Base-by-base conservation (phyloP, 495 filamentous ascomycete genomes). In the Pyrenopolyporus hunteri region DNA sequence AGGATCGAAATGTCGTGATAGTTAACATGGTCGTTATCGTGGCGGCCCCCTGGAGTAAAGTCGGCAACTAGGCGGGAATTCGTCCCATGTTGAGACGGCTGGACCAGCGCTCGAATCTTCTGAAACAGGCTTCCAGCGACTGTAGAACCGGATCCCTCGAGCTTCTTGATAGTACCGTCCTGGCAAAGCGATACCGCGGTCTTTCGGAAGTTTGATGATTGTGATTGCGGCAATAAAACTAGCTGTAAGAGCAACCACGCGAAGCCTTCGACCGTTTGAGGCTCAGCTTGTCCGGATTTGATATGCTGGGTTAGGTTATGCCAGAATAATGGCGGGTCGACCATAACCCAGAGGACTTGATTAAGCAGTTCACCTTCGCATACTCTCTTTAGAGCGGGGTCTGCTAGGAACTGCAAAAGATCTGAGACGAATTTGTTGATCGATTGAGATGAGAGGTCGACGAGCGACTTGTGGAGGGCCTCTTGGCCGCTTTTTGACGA, bases 11-110 rank as follows among this genome's bases (percentile, higher is more conserved):
- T 87, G 23, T 84, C 39, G 0, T 85, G 78, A 61, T 86, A 86
- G 51, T 89, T 80, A 0, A 55, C 73, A 64, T 79, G 81, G 64
- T 93, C 90, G 65, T 95, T 93, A 64, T 95, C 87, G 64, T 95
- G 90, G 0, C 90, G 82, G 0, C 90, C 89, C 2, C 90, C 90
- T 3, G 88, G 83, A 1, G 59, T 43, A 58, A 42, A 50, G 44
- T 60, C 45, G 52, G 9, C 28, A 40, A 56, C 26, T 0, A 36
- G 11, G 23, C 57, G 19, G 13, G 44, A n/a, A 19, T 40, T 33
- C 9, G 43, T 9, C 10, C 31, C 31, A 4, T 39, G 9, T 25
- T 61, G 44, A 11, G 57, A 61, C 25, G 56, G 50, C 17, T 55
- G 43, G 7, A 60, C 39, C 33, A 65, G 19, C 4, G 50, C 35